These are phyloP conservation scores for Naumovozyma castellii DNA, from an alignment of 805 yeast species.

Conservation along the genomic window DNA sequence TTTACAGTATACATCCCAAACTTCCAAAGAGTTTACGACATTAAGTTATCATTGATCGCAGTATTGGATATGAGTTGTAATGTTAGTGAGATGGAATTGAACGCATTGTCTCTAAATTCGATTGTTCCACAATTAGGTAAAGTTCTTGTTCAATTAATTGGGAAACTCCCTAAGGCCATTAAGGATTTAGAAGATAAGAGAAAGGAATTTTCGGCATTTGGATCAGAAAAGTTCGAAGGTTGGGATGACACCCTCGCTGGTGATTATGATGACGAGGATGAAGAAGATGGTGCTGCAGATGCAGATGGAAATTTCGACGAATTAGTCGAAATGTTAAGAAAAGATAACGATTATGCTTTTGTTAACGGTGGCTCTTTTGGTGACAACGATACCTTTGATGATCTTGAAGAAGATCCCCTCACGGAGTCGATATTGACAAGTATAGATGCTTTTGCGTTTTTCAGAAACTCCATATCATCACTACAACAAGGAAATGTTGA, in stretches of 20 bases:
- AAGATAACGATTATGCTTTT: constrained; percentile 32
- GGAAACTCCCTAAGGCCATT: constrained; percentile 63
- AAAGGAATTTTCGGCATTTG: constrained; percentile 39
- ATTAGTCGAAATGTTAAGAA: constrained; percentile 40
- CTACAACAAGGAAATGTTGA: constrained; percentile 41
- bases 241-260: constrained; percentile 24
- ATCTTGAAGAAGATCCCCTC: constrained; percentile 72
- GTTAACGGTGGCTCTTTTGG: constrained; percentile 28
- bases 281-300: constrained; percentile 29
- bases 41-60: constrained; percentile 67
- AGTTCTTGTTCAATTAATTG: constrained; percentile 43
- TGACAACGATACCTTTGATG: constrained; percentile 53
- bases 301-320: constrained; percentile 31
- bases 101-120: constrained; percentile 29
- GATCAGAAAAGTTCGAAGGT: constrained; percentile 24
- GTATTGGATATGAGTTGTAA: constrained; percentile 39
- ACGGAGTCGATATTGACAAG: constrained; percentile 71
- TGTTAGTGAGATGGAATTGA: constrained; percentile 23
- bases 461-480: constrained; percentile 44
- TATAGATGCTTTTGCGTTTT: constrained; percentile 59
- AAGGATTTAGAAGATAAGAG: constrained; percentile 54
- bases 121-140: constrained; percentile 42
- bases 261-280: constrained; percentile 32
- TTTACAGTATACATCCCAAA: constrained; percentile 33
- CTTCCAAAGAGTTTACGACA: constrained; percentile 66